A percentile compares a stretch with the other conserved stretches of the same genome.
Evolutionary conservation across 2,329 filamentous ascomycete species (phyloP).

Genomic region (Lachnellula arida): DNA sequence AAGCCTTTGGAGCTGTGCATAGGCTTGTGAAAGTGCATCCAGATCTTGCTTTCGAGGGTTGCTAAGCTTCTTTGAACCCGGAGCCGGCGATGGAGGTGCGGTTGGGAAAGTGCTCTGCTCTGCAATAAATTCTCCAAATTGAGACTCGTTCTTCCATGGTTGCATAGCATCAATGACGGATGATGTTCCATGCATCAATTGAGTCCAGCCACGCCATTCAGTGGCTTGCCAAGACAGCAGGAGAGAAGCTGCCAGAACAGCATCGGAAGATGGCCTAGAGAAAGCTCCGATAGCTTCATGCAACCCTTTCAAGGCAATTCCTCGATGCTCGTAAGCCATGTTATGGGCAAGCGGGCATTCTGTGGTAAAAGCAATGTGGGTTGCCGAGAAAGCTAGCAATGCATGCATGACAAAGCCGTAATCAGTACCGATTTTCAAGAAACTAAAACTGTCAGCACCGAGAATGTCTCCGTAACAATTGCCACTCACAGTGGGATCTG

Average conservation of each 20-base stretch:
- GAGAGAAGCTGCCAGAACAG: conserved; percentile 84
- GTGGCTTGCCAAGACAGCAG: conserved; percentile 94
- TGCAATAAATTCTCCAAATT: conserved; percentile 76
- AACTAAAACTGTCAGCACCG: conserved; percentile 46
- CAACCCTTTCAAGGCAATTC: conserved; percentile 78
- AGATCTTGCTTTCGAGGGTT: conserved; percentile 67
- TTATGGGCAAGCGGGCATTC: conserved; percentile 80
- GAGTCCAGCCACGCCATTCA: conserved; percentile 92
- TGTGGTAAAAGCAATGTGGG: conserved; percentile 85
- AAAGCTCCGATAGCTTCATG: conserved; percentile 84
- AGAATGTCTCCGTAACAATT: conserved; percentile 7
- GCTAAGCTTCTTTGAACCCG: conserved; percentile 53
- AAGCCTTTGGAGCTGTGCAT: conserved; percentile 63
- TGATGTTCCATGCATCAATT: conserved; percentile 85
- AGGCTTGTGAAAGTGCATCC: conserved; percentile 60
- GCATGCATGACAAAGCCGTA: conserved; percentile 92
- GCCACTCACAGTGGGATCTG: conserved; percentile 81
- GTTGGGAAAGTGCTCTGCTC: conserved; percentile 72
- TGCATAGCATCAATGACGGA: conserved; percentile 92
- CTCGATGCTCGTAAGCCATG: conserved; percentile 84
- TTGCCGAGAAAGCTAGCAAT: conserved; percentile 88
- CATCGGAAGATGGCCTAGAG: conserved; percentile 82
- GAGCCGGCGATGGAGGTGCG: conserved; percentile 57
- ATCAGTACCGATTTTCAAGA: conserved; percentile 75
- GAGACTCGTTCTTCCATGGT: conserved; percentile 82